A percentile compares a stretch with the other conserved stretches of the same genome.
Evolutionary conservation across 768 basidiomycete genomes (phyloP).

Genomic region (Dacryopinax primogenitus): DNA sequence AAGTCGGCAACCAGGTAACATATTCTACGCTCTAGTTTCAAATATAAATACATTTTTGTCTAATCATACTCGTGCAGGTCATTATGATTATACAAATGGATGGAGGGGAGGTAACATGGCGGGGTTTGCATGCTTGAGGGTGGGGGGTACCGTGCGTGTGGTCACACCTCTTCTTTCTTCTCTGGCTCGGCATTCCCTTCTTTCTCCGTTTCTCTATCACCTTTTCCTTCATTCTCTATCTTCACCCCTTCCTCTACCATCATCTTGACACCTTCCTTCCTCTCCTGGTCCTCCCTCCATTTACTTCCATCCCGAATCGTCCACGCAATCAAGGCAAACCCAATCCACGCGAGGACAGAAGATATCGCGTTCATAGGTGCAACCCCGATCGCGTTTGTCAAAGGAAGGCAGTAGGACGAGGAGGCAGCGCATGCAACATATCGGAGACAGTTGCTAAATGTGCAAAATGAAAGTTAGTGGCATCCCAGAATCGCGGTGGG

Average conservation of each 20-base stretch:
- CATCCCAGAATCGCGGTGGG: neutral
- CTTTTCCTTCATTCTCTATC: neutral
- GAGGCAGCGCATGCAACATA: conserved; percentile 27
- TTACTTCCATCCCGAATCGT: conserved; percentile 10
- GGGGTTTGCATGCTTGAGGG: neutral
- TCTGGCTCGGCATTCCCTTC: neutral
- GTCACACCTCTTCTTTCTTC: neutral
- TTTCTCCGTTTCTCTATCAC: neutral
- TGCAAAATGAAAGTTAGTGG: neutral
- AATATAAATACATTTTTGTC: neutral
- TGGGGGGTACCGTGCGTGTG: neutral
- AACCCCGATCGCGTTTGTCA: conserved; percentile 27
- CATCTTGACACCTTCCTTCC: conserved; percentile 1
- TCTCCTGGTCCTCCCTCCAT: conserved; percentile 7
- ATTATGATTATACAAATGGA: neutral
- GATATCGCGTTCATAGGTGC: conserved; percentile 27
- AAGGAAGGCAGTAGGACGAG: conserved; percentile 27
- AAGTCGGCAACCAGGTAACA: too few relatives aligned
- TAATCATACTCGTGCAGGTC: neutral
- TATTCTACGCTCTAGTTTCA: neutral
- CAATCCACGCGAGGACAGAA: conserved; percentile 17
- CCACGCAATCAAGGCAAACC: conserved; percentile 12
- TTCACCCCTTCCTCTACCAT: neutral
- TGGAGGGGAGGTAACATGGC: neutral
- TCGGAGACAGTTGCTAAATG: conserved; percentile 19